phyloP scores from a whole-genome alignment of 768 basidiomycete genomes.

The Cystoderma amianthinum region DNA sequence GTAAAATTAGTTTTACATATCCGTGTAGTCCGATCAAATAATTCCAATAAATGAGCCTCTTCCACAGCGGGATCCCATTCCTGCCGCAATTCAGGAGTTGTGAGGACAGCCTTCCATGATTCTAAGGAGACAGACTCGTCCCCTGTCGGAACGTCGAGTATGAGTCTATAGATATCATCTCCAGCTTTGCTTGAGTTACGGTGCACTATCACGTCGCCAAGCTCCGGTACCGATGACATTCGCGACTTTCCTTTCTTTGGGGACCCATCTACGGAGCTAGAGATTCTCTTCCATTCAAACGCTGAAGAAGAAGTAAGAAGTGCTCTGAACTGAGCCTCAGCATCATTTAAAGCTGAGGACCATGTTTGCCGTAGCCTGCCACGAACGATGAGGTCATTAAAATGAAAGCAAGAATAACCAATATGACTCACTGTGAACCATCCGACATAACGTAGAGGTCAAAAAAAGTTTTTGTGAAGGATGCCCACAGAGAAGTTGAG shows the following conservation, averaged over 20 bases:
- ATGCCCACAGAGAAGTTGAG: too few species aligned
- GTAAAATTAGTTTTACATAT: conserved; percentile 89
- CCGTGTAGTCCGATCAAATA: conserved; percentile 79
- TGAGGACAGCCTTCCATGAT: conserved; percentile 73
- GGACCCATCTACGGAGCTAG: conserved; percentile 26
- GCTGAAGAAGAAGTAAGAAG: conserved; percentile 60
- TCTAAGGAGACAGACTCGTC: conserved; percentile 64
- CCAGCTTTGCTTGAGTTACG: conserved; percentile 62
- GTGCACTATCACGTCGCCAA: conserved; percentile 73
- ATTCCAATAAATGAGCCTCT: conserved; percentile 72
- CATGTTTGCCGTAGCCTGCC: conserved; percentile 75
- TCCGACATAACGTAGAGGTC: too few species aligned
- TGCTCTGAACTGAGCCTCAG: conserved; percentile 72
- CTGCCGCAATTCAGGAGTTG: conserved; percentile 81
- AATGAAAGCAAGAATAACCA: background rate
- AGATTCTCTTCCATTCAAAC: conserved; percentile 81
- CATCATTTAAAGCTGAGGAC: conserved; percentile 67
- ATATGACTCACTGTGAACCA: background rate
- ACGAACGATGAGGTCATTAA: conserved; percentile 5
- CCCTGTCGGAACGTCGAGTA: conserved; percentile 68
- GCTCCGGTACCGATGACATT: conserved; percentile 43
- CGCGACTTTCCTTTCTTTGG: conserved; percentile 60
- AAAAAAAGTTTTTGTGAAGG: too few species aligned
- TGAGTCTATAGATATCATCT: conserved; percentile 74
- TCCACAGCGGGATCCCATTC: conserved; percentile 96